Base-by-base conservation (phyloP, 2,329 filamentous ascomycete genomes). In the Bipolaris oryzae region DNA sequence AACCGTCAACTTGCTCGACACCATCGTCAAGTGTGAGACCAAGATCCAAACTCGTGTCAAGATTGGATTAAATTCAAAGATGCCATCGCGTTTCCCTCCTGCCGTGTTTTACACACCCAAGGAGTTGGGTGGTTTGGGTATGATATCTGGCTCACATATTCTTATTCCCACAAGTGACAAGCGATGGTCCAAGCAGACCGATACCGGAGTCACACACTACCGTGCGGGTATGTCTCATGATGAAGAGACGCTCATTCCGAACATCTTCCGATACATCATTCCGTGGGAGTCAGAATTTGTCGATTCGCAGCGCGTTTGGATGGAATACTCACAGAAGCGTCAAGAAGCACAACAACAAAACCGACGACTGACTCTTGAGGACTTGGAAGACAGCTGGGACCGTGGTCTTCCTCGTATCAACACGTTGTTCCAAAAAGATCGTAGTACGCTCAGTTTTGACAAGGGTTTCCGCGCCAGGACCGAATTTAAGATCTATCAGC, bases 221-320 rank as follows among this genome's bases (percentile, higher is more conserved):
- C 89, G 95, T 58, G 90, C 93, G 58, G 95, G 95, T 78, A 99
- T 99, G 95, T 95, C 92, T 18, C 93, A 98, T 70, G 93, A 98
- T 61, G 94, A 98, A 74, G 95, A 99, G 78, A 98, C 95, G 0
- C 80, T 99, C 50, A 99, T 99, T 57, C 95, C 95, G 9, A 98
- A 99, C 75, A 99, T 99, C 69, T 98, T 98, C 87, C 88, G 95
- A 58, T 99, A 99, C 78, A 98, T 99, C 74, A 96, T 98, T 63
- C 94, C 95, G 0, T 99, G 95, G 95, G 95, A 99, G 76, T 91
- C 94, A 1, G 95, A 99, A 75, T 99, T 99, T 77, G 96, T 98
- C 66, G 96, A 99, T 75, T 99, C 95, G 3, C 96, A 99, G 76
- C 89, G 96, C 67, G 95, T 99, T 1, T 99, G 95, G 95, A 98